Percentiles rank a stretch among this genome's conserved stretches.
Evolutionary conservation across 192 early-diverging fungal genomes (phyloP).

Genomic region (Martensiomyces pterosporus): DNA sequence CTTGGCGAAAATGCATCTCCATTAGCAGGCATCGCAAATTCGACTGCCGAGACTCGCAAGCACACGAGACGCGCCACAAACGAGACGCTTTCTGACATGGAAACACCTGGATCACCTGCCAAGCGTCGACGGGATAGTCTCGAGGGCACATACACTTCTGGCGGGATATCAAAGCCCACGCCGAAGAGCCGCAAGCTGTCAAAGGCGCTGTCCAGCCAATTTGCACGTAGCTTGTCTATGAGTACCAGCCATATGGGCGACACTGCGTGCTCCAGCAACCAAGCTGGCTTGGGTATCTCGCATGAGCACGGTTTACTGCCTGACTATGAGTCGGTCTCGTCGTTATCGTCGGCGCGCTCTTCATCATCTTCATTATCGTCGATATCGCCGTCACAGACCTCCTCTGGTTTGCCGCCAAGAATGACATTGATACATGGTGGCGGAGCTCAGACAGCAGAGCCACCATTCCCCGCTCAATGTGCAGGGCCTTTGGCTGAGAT

Average conservation of each 20-base stretch:
- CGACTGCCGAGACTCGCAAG: constrained; percentile 13
- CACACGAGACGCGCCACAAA: constrained; percentile 30
- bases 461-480: too few species aligned
- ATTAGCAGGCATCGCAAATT: too few species aligned
- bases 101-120: constrained; percentile 24
- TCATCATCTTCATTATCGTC: constrained; percentile 19
- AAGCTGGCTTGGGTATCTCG: too few species aligned
- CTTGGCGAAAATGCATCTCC: constrained; percentile 21
- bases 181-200: constrained; percentile 39
- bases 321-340: too few species aligned
- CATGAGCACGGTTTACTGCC: too few species aligned
- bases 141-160: constrained; percentile 7
- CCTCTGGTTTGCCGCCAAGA: too few species aligned
- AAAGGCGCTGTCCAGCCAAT: constrained; percentile 38
- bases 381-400: constrained; percentile 21
- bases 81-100: constrained; percentile 44
- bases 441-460: too few species aligned
- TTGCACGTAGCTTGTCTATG: constrained; percentile 48
- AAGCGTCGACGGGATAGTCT: constrained; percentile 46
- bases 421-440: too few species aligned
- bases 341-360: constrained; percentile 17
- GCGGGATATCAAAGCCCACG: constrained; percentile 16
- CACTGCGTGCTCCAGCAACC: too few species aligned
- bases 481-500: too few species aligned
- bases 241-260: constrained; percentile 7